A percentile compares a stretch with the other conserved stretches of the same genome.
Evolutionary conservation across 306 rosid genomes (phyloP).

Genomic region (Mimosa pudica): DNA sequence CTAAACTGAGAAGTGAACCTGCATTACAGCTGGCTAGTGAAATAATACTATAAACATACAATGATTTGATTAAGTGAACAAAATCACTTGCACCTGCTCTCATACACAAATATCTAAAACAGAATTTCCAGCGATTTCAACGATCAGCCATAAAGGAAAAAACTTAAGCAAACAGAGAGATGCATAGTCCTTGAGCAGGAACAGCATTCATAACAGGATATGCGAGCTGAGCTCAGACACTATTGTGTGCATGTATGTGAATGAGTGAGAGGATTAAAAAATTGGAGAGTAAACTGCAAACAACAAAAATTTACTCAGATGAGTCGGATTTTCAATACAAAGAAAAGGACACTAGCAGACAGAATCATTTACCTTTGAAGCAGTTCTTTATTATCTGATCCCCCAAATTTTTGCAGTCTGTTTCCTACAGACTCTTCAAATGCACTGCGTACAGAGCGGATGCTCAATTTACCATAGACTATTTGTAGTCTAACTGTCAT

Average conservation of each 20-base stretch:
- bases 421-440: conserved; percentile 87
- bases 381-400: conserved; percentile 67
- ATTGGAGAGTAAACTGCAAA: neutral
- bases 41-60: conserved; percentile 23
- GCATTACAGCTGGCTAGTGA: conserved; percentile 41
- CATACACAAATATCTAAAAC: neutral
- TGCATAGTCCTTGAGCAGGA: neutral
- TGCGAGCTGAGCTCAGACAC: neutral
- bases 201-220: neutral
- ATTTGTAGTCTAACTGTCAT: conserved; percentile 88
- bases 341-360: neutral
- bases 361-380: conserved; percentile 70
- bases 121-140: neutral
- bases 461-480: conserved; percentile 80
- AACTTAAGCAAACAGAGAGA: conserved; percentile 4
- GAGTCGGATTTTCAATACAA: neutral
- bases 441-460: conserved; percentile 80
- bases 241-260: neutral
- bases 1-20: conserved; percentile 96
- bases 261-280: neutral
- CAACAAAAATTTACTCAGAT: conserved; percentile 1
- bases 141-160: conserved; percentile 16
- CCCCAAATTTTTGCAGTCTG: conserved; percentile 75
- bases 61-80: neutral
- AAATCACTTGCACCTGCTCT: neutral